Base-by-base conservation (phyloP, 768 basidiomycete species). In the Mycena galericulata region DNA sequence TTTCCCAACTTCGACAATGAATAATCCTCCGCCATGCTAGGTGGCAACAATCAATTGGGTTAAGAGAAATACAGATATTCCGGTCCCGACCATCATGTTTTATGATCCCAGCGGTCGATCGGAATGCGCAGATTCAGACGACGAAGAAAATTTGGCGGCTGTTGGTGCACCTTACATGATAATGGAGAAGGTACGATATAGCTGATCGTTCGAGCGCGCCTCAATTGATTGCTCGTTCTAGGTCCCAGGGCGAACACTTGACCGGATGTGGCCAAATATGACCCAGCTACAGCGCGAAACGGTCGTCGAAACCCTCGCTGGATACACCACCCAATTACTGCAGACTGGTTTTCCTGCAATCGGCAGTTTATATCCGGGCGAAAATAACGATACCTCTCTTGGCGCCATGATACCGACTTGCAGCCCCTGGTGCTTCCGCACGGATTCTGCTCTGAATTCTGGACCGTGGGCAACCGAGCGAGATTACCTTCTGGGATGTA, bases 101-200 rank as follows among this genome's bases (percentile, higher is more conserved):
- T 57, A 17, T 17, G 55, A 57, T 30, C 38, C 18, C 1, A 26
- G 34, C 36, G 51, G 27, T 9, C 15, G n/a, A n/a, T n/a, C n/a
- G n/a, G n/a, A n/a, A n/a, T n/a, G n/a, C n/a, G n/a, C n/a, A n/a
- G n/a, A n/a, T n/a, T n/a, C n/a, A n/a, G n/a, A n/a, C n/a, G n/a
- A n/a, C n/a, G n/a, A 36, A 14, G 51, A 7, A 32, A 5, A 8
- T 20, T 15, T 4, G 17, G 7, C 30, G 24, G 9, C 3, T 30
- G 40, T 57, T 5, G 55, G 55, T 26, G 55, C 55, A 32, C 57
- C 57, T 14, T 46, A 46, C 12, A 58, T 58, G 57, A 29, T 58
- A 22, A 58, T 58, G 57, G 41, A 46, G 20, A 58, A 46, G 57
- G 57, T 58, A 57, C 14, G n/a, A 27, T 36, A 24, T 20, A 26